Percentiles rank a stretch among this genome's conserved stretches.
These are phyloP conservation scores for Trichoderma sp. DNA, from an alignment of 2,329 filamentous ascomycete species.

Conservation along the genomic window DNA sequence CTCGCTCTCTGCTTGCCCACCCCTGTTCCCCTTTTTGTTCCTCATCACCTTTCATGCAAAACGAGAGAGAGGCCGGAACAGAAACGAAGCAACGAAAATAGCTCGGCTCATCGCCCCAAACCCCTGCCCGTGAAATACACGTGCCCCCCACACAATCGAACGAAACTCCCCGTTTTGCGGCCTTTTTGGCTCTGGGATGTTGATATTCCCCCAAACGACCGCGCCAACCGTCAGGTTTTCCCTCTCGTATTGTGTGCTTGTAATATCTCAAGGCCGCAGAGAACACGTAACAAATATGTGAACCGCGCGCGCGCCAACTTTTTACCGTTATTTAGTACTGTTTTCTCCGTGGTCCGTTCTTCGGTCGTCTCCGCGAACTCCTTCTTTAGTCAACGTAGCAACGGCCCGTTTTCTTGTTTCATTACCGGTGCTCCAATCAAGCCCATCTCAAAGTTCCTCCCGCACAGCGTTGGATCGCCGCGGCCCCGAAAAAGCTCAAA, in stretches of 20 bases:
- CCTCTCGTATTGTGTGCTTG: neutral
- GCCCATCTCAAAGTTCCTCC: neutral
- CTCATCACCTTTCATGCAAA: neutral
- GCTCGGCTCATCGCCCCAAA: conserved; percentile 9
- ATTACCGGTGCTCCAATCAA: neutral
- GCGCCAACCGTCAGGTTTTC: conserved; percentile 12
- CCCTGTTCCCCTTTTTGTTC: neutral
- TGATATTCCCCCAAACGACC: neutral
- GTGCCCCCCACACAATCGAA: conserved; percentile 4
- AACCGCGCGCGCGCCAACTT: neutral
- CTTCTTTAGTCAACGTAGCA: neutral
- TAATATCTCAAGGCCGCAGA: neutral
- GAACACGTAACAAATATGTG: neutral
- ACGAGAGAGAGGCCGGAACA: neutral
- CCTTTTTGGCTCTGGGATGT: neutral
- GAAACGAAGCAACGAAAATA: conserved; percentile 12
- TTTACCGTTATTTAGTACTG: neutral
- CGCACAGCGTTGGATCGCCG: conserved; percentile 9
- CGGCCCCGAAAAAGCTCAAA: neutral
- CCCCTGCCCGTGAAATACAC: neutral
- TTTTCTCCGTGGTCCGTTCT: neutral
- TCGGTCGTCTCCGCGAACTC: neutral
- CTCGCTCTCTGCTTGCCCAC: neutral
- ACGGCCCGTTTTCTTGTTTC: neutral
- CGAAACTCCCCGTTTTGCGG: neutral